Percentiles rank a stretch among this genome's conserved stretches.
Conservation (phyloP, 345 rosid species). For the Salix koriyanagi region DNA sequence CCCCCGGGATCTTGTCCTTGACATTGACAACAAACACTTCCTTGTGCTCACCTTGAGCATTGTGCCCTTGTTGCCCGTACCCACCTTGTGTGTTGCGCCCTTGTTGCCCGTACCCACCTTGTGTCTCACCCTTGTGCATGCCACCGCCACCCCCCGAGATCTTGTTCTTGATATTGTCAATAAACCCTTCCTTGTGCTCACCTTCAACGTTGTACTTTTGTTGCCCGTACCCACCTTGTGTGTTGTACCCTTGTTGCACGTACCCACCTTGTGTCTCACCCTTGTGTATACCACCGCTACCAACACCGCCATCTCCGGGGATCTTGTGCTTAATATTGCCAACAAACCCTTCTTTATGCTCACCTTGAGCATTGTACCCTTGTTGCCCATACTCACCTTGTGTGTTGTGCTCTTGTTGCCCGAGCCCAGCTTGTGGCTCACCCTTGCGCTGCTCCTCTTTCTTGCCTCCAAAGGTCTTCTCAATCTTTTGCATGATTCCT, state of each 20-base stretch:
- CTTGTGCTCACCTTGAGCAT: slow-evolving; percentile 30
- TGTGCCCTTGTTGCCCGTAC: background rate
- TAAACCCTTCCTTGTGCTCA: slow-evolving; percentile 42
- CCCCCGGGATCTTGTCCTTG: slow-evolving; percentile 50
- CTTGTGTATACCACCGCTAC: slow-evolving; percentile 12
- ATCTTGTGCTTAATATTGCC: slow-evolving; percentile 49
- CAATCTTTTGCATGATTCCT: too few species aligned
- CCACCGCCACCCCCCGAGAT: slow-evolving; percentile 28
- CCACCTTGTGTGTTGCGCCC: too few species aligned
- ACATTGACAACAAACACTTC: slow-evolving; percentile 44
- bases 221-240: too few species aligned
- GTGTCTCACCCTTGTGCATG: slow-evolving; percentile 18
- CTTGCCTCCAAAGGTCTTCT: too few species aligned
- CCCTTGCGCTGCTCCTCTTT: too few species aligned
- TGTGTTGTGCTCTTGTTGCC: too few species aligned
- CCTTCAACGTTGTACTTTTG: background rate
- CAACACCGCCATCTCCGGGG: slow-evolving; percentile 15
- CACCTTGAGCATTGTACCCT: background rate
- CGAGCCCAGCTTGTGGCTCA: too few species aligned
- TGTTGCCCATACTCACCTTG: background rate
- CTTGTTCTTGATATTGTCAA: slow-evolving; percentile 45
- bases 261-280: too few species aligned
- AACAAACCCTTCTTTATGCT: slow-evolving; percentile 44
- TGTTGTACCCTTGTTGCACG: too few species aligned
- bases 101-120: too few species aligned